phyloP scores from a whole-genome alignment of 2,329 filamentous ascomycete species.

The Pseudofabraea citricarpa region DNA sequence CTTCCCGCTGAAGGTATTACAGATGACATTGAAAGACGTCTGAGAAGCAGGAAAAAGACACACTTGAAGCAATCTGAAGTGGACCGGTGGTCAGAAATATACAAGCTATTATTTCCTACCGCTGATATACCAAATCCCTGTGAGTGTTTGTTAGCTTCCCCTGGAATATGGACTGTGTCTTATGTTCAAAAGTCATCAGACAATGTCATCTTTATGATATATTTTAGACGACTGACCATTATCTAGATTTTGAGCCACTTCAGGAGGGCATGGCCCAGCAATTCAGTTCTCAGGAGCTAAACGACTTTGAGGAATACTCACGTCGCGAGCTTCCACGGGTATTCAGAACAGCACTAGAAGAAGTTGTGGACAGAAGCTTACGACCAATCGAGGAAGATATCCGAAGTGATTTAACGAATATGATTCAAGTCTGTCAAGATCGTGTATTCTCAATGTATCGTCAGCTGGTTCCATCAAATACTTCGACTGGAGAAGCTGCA shows the following conservation, averaged over 20 bases:
- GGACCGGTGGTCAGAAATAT: neutral
- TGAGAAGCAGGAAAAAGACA: neutral
- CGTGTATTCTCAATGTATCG: constrained; percentile 1
- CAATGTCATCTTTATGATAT: no score
- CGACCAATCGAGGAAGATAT: constrained; percentile 5
- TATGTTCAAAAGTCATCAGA: no score
- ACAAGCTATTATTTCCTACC: neutral
- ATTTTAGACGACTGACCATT: neutral
- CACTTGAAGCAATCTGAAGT: no score
- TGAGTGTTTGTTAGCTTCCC: neutral
- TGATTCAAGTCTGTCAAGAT: constrained; percentile 5
- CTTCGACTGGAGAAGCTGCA: no score
- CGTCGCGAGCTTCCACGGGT: constrained; percentile 6
- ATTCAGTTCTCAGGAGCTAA: neutral
- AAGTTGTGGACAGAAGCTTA: neutral
- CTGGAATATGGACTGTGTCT: neutral
- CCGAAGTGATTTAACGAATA: neutral
- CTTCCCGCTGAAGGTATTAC: neutral
- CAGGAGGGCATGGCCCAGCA: neutral
- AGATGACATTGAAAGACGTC: neutral
- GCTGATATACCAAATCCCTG: neutral
- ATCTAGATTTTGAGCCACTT: constrained; percentile 3
- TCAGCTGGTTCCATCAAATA: no score
- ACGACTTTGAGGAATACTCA: constrained; percentile 4
- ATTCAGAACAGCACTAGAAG: constrained; percentile 3